phyloP scores from a whole-genome alignment of 805 yeast genomes.

The Lipomyces lipofer region DNA sequence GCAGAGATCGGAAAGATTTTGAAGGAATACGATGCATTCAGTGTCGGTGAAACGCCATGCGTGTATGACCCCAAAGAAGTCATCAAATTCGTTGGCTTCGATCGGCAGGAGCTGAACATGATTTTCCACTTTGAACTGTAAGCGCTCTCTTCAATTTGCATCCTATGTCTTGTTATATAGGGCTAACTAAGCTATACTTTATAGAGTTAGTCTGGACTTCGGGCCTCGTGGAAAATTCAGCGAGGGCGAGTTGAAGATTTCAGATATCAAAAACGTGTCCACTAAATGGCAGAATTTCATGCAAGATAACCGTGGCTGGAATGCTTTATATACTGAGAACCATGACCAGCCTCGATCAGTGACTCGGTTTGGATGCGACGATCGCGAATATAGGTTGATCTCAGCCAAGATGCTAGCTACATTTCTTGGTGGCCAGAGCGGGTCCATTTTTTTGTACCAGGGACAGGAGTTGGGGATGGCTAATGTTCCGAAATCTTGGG shows the following conservation, averaged over 20 bases:
- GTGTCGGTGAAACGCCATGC: constrained; percentile 59
- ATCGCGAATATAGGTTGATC: constrained; percentile 40
- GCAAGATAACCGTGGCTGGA: constrained; percentile 57
- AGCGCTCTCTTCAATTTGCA: constrained; percentile 1
- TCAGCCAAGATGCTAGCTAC: constrained; percentile 53
- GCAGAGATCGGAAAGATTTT: constrained; percentile 52
- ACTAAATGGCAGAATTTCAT: constrained; percentile 39
- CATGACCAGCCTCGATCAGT: constrained; percentile 61
- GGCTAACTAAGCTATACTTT: background rate
- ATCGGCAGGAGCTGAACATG: constrained; percentile 35
- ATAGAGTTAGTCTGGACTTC: constrained; percentile 20
- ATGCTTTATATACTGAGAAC: constrained; percentile 57
- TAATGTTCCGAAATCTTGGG: constrained; percentile 43
- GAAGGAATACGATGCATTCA: constrained; percentile 52
- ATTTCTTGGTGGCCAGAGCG: constrained; percentile 50
- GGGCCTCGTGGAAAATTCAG: constrained; percentile 20
- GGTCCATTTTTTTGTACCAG: constrained; percentile 58
- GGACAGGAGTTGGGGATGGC: constrained; percentile 53
- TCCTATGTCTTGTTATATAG: background rate
- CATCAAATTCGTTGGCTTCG: constrained; percentile 32
- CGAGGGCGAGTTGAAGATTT: constrained; percentile 11
- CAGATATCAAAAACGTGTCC: constrained; percentile 19
- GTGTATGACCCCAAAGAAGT: constrained; percentile 38
- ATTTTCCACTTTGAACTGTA: constrained; percentile 37
- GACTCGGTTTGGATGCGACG: constrained; percentile 52